Conservation (phyloP, 2,329 filamentous ascomycete genomes). For the Dactylellina parvicollis region DNA sequence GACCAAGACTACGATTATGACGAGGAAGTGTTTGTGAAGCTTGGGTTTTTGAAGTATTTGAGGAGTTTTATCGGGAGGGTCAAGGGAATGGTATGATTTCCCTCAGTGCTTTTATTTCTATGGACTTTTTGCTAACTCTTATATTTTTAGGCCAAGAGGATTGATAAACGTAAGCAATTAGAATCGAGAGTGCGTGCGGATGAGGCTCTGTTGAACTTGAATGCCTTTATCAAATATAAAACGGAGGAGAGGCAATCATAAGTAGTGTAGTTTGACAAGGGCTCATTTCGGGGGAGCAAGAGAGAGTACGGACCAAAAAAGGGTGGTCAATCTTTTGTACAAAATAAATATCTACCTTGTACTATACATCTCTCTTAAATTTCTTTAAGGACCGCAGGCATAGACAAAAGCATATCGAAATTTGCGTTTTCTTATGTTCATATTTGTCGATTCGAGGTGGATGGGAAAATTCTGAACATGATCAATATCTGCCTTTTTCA, state of each 20-base stretch:
- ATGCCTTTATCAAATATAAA: slow-evolving; percentile 73
- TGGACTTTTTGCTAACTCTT: neutral
- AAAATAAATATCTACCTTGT: slow-evolving; percentile 11
- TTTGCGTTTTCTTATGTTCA: neutral
- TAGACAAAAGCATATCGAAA: slow-evolving; percentile 39
- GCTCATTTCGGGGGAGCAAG: too few species aligned
- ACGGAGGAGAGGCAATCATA: slow-evolving; percentile 64
- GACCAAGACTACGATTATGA: slow-evolving; percentile 71
- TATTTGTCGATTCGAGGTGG: too few species aligned
- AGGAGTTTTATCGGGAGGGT: slow-evolving; percentile 68
- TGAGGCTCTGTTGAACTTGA: slow-evolving; percentile 71
- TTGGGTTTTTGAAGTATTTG: slow-evolving; percentile 70
- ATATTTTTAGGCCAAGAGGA: slow-evolving; percentile 63
- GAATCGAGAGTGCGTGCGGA: slow-evolving; percentile 71
- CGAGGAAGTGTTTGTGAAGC: slow-evolving; percentile 72
- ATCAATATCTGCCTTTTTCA: too few species aligned
- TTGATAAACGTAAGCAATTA: slow-evolving; percentile 69
- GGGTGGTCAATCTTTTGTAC: too few species aligned
- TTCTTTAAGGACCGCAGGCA: neutral
- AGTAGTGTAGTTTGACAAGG: neutral
- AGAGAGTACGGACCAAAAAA: too few species aligned
- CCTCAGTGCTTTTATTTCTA: neutral
- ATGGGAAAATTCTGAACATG: too few species aligned
- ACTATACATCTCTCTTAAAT: neutral
- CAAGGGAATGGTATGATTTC: slow-evolving; percentile 65